Evolutionary conservation across 78 protist species (phyloP), one percentile per base, ranked within the genome.

Genomic region (Corallochytrium limacisporum): DNA sequence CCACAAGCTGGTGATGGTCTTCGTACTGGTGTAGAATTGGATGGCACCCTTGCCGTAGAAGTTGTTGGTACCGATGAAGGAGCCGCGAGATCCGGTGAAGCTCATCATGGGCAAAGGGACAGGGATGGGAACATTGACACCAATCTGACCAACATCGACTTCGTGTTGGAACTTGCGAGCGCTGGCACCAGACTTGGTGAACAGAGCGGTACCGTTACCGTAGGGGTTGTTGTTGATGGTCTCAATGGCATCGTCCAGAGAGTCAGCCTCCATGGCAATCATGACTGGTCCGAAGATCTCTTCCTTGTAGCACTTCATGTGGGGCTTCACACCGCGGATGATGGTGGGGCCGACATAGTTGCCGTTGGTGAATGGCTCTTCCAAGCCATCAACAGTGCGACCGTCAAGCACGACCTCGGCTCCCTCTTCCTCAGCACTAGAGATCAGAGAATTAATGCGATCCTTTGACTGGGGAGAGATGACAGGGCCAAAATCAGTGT

Each of bases 171-270:
- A 90, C 74, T 84, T 81, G 53, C 98, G 67, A 13, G 98, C 95
- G 22, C 79, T 77, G 33, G 95, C 87, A 35, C 98, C 98, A 1
- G 74, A 65, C 42, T 59, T 22, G 3, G 98, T 95, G 84, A 95
- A 95, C 72, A 95, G 77, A 36, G 99, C 94, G 12, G 94, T 86
- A 53, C 99, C 99, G 77, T 95, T 95, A 60, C 99, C 99, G 75
- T 88, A 92, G 46, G 85, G 90, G 83, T 90, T 95, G 49, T 20
- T n/a, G 86, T 95, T 95, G 78, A 92, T 75, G 26, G 88, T 53
- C 46, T 50, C 55, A 69, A 91, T 90, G 66, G 98, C 98, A 18
- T 95, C 96, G 40, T 91, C 98, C 39, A 95, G 82, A 33, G 83
- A 82, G 54, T 84, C 93, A 22, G 48, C 90, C 13, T 53, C 26